These are phyloP conservation scores for Symbiodinium natans DNA, from an alignment of 73 alveolate species.

Conservation along the genomic window DNA sequence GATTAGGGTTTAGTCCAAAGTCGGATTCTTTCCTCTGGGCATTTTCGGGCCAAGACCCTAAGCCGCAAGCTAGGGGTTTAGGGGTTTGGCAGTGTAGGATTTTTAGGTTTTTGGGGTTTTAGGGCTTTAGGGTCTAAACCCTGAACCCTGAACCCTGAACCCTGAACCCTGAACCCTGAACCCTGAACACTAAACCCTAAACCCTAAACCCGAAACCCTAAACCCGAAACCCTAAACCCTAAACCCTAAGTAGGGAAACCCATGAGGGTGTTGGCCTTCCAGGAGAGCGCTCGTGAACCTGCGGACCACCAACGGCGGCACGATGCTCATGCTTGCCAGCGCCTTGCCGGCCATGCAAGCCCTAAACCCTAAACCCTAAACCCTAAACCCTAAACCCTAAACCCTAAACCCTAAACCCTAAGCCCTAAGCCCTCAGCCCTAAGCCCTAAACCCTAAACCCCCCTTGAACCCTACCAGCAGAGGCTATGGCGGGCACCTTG, in stretches of 20 bases:
- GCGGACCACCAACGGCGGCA: slow-evolving; percentile 22
- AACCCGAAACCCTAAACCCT: background rate
- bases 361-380: background rate
- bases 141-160: background rate
- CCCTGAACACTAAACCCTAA: background rate
- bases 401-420: background rate
- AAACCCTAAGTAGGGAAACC: background rate
- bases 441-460: background rate
- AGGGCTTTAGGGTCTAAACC: background rate
- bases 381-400: background rate
- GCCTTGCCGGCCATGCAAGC: background rate
- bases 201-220: background rate
- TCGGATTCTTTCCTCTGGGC: background rate
- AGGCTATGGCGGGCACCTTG: background rate
- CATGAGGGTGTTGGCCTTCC: too few species aligned
- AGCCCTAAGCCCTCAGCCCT: too few species aligned
- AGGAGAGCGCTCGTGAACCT: slow-evolving; percentile 14
- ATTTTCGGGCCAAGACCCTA: too few species aligned
- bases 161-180: background rate
- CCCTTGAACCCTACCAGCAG: too few species aligned
- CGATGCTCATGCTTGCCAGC: slow-evolving; percentile 25
- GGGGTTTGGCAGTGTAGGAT: background rate
- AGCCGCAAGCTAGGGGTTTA: background rate
- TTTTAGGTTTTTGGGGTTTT: too few species aligned
- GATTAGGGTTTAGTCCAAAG: background rate